Evolutionary conservation across 2,329 filamentous ascomycete species (phyloP).

Genomic region (Mycosphaerella sp.): DNA sequence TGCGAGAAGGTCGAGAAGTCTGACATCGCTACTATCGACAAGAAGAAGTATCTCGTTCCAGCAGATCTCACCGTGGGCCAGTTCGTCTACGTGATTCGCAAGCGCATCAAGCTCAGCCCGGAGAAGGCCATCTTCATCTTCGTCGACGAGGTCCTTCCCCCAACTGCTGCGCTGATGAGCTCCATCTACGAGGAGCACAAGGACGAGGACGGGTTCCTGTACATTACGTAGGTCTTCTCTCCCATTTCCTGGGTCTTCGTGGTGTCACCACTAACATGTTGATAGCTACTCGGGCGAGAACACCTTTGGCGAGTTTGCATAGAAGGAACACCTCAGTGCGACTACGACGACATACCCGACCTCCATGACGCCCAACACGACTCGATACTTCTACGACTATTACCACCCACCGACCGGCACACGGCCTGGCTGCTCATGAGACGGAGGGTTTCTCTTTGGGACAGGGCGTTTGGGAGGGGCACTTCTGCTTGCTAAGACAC

Average conservation of each 20-base stretch:
- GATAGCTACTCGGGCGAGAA: constrained; percentile 94
- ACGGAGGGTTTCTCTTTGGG: constrained; percentile 18
- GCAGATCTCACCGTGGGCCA: constrained; percentile 97
- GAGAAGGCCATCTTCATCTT: constrained; percentile 99
- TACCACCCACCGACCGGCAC: constrained; percentile 6
- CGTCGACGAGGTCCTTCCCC: constrained; percentile 94
- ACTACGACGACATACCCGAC: constrained; percentile 8
- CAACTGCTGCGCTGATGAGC: constrained; percentile 96
- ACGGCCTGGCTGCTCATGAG: constrained; percentile 14
- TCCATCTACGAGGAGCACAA: constrained; percentile 99
- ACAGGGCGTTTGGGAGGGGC: constrained; percentile 16
- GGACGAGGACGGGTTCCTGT: constrained; percentile 78
- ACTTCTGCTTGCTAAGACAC: constrained; percentile 10
- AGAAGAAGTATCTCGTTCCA: constrained; percentile 99
- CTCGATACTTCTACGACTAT: not conserved
- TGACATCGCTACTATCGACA: constrained; percentile 99
- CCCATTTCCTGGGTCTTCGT: not conserved
- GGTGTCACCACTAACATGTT: constrained; percentile 10
- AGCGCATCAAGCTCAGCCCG: constrained; percentile 98
- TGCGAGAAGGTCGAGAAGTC: constrained; percentile 99
- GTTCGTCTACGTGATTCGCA: constrained; percentile 99
- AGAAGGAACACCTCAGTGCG: constrained; percentile 17
- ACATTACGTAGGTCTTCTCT: constrained; percentile 70
- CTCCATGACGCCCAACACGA: constrained; percentile 8
- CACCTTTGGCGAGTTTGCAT: constrained; percentile 67